Conservation (phyloP, 495 filamentous ascomycete species). For the Tuber magnatum region DNA sequence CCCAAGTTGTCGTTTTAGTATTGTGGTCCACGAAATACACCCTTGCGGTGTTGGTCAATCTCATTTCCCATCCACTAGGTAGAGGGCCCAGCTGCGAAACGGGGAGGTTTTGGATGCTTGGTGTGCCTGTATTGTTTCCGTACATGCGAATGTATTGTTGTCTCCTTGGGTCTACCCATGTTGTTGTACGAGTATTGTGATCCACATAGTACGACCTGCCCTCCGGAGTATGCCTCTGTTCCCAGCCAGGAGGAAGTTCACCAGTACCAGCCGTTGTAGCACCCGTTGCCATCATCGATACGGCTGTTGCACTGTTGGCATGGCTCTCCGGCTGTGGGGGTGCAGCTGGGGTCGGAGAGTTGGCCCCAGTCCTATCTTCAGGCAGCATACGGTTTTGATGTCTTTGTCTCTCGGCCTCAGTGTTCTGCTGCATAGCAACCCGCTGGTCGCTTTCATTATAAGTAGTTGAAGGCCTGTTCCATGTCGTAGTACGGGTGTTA, state of each 20-base stretch:
- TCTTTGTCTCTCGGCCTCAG: constrained; percentile 79
- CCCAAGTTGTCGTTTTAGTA: constrained; percentile 99
- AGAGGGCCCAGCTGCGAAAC: constrained; percentile 95
- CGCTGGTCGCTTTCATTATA: constrained; percentile 74
- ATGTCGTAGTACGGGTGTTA: constrained; percentile 93
- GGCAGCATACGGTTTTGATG: constrained; percentile 94
- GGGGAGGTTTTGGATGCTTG: constrained; percentile 89
- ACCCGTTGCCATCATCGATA: constrained; percentile 88
- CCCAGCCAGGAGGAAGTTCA: constrained; percentile 92
- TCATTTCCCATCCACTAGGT: constrained; percentile 99
- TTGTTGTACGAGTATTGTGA: constrained; percentile 96
- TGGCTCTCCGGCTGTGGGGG: constrained; percentile 51
- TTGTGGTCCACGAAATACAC: constrained; percentile 99
- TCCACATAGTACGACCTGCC: constrained; percentile 97
- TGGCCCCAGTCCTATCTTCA: constrained; percentile 90
- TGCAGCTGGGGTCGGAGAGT: constrained; percentile 72
- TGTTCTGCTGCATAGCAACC: constrained; percentile 74
- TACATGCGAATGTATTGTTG: constrained; percentile 99
- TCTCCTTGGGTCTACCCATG: constrained; percentile 96
- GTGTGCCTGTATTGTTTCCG: constrained; percentile 56
- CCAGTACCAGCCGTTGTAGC: constrained; percentile 91
- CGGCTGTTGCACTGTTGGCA: constrained; percentile 53
- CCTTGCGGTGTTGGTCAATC: constrained; percentile 90
- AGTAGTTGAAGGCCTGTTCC: constrained; percentile 75
- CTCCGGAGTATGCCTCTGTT: constrained; percentile 90